These are phyloP conservation scores for Colletotrichum simmondsii DNA, from an alignment of 2,329 filamentous ascomycete genomes.

Conservation along the genomic window DNA sequence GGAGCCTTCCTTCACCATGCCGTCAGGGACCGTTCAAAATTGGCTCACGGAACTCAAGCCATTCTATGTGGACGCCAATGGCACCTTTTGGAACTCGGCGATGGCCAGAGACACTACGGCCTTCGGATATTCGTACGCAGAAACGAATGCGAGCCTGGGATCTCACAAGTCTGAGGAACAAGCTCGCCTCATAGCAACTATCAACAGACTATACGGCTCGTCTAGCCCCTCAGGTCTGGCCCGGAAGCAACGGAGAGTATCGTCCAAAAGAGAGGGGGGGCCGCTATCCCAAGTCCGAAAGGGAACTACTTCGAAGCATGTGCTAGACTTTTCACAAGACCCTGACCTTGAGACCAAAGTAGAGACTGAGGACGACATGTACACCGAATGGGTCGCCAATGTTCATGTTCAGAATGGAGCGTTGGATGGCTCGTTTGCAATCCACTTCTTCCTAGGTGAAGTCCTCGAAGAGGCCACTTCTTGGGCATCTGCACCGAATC, in stretches of 20 bases:
- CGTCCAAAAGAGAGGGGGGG: not conserved
- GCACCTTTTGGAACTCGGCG: conserved; percentile 76
- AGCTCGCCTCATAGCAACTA: conserved; percentile 56
- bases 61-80: conserved; percentile 68
- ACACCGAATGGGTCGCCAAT: conserved; percentile 76
- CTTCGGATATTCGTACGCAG: conserved; percentile 82
- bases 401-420: conserved; percentile 71
- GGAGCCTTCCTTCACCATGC: conserved; percentile 71
- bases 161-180: conserved; percentile 50
- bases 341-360: conserved; percentile 3
- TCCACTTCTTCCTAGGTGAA: conserved; percentile 76
- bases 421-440: conserved; percentile 66
- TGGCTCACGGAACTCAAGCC: conserved; percentile 71
- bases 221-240: conserved; percentile 41
- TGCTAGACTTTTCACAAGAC: conserved; percentile 17
- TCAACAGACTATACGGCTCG: conserved; percentile 63
- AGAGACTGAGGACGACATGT: conserved; percentile 45
- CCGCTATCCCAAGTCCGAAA: conserved; percentile 32
- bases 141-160: conserved; percentile 53
- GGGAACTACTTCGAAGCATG: not conserved
- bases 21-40: conserved; percentile 64
- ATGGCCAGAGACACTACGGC: conserved; percentile 65
- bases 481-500: conserved; percentile 65
- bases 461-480: conserved; percentile 52
- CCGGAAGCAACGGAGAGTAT: conserved; percentile 7